Base-by-base conservation (phyloP, 2,329 filamentous ascomycete species). In the Coniochaeta sp. region DNA sequence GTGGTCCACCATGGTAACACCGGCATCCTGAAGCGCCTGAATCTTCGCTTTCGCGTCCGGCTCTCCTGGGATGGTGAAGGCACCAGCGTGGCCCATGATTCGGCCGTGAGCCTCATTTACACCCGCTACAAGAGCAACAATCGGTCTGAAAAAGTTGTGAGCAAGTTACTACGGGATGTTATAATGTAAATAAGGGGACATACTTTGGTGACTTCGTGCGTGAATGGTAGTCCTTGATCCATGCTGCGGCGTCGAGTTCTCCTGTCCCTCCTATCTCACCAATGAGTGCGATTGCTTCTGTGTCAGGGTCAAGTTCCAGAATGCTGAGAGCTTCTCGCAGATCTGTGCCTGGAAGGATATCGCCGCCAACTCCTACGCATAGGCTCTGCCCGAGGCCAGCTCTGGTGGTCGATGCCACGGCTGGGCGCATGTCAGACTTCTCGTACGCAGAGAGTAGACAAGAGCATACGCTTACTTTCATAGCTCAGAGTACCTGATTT, bases 401-500 rank as follows among this genome's bases (percentile, higher is more conserved):
- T 62, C 86, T 79, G 7, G 88, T 90, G 26, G 90, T 86, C 1
- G 88, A 87, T 0, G 87, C 89, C 1, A 92, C 89, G 1, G 89
- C 85, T 62, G 55, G n/a, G 14, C 31, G 8, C 6, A 11, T 36
- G 33, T 56, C 17, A 40, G 44, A 19, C 19, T 26, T 9, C 7
- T 16, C 26, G 5, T 57, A 8, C n/a, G 40, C 36, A 47, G 50
- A n/a, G 34, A 38, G 14, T 47, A 36, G 38, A n/a, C 22, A 31
- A 2, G 26, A 16, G n/a, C n/a, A 28, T 7, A n/a, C 47, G 24
- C 44, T 19, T 60, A 65, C 63, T 62, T 71, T 93, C 90, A 67
- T 93, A 93, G 63, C 88, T 91, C 44, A 93, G 74, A 0, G 90
- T 93, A 1, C 89, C 90, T 0, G 88, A 91, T 70, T 91, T 92